Evolutionary conservation across 306 rosid genomes (phyloP).

Genomic region (Ammopiptanthus mongolicus): DNA sequence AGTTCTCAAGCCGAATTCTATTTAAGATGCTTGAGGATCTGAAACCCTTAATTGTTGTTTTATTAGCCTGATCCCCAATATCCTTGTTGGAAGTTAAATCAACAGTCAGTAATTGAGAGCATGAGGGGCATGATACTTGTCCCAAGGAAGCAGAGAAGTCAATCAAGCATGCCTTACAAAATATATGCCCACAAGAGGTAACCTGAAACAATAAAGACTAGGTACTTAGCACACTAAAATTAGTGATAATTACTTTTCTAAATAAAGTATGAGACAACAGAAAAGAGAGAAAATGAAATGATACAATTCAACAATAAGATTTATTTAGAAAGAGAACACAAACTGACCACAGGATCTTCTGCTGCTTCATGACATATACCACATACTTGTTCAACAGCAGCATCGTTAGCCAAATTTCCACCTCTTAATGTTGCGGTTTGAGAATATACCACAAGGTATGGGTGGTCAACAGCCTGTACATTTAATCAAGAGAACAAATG

Average conservation of each 20-base stretch:
- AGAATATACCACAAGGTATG: slow-evolving; percentile 83
- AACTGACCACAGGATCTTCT: slow-evolving; percentile 72
- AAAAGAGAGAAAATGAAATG: background rate
- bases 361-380: slow-evolving; percentile 73
- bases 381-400: slow-evolving; percentile 47
- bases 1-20: slow-evolving; percentile 70
- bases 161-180: slow-evolving; percentile 78
- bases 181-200: slow-evolving; percentile 74
- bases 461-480: slow-evolving; percentile 85
- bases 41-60: slow-evolving; percentile 69
- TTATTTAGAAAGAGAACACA: background rate
- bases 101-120: slow-evolving; percentile 66
- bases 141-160: slow-evolving; percentile 59
- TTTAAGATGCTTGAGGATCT: slow-evolving; percentile 79
- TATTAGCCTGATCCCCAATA: slow-evolving; percentile 33
- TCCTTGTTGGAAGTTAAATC: slow-evolving; percentile 58
- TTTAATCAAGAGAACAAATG: slow-evolving; percentile 2
- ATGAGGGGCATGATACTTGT: slow-evolving; percentile 74
- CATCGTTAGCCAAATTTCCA: slow-evolving; percentile 24
- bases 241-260: background rate
- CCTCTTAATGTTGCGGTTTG: slow-evolving; percentile 46
- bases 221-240: background rate
- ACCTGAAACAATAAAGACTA: slow-evolving; percentile 48
- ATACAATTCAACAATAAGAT: background rate
- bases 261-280: background rate